These are phyloP conservation scores for Zea luxurians DNA, from an alignment of 176 grass and related monocot species.

Conservation along the genomic window DNA sequence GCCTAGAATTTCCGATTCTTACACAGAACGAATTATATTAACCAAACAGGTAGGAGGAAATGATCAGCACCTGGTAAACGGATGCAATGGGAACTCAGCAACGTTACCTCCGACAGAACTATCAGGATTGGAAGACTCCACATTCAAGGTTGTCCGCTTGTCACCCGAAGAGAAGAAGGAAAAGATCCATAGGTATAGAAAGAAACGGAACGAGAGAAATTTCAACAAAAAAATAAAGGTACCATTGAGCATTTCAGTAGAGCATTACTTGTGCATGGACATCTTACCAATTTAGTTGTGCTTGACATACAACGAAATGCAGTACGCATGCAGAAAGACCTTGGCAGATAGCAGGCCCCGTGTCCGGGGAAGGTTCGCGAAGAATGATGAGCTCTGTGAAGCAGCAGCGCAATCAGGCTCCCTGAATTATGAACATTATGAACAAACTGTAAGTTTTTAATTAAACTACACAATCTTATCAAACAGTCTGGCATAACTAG, in stretches of 20 bases:
- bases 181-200: slow-evolving; percentile 92
- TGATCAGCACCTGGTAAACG: slow-evolving; percentile 55
- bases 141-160: slow-evolving; percentile 71
- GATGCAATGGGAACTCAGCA: slow-evolving; percentile 45
- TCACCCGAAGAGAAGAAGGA: slow-evolving; percentile 89
- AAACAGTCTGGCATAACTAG: slow-evolving; percentile 7
- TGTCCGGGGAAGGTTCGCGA: slow-evolving; percentile 90
- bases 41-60: slow-evolving; percentile 51
- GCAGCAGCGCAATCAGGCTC: slow-evolving; percentile 46
- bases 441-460: slow-evolving; percentile 64
- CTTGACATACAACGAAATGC: slow-evolving; percentile 44
- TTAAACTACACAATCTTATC: slow-evolving; percentile 11
- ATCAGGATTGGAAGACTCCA: slow-evolving; percentile 66
- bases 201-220: slow-evolving; percentile 90
- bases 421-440: slow-evolving; percentile 57
- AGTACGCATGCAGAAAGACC: slow-evolving; percentile 99
- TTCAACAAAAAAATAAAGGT: slow-evolving; percentile 99
- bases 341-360: slow-evolving; percentile 93
- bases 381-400: slow-evolving; percentile 81
- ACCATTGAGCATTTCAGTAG: slow-evolving; percentile 37
- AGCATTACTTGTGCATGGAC: slow-evolving; percentile 17
- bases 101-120: slow-evolving; percentile 47
- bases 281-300: slow-evolving; percentile 29
- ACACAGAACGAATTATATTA: slow-evolving; percentile 17
- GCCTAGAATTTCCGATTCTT: slow-evolving; percentile 6